Base-by-base conservation (phyloP, 148 eudicot species). In the Hydrangea macrophylla region DNA sequence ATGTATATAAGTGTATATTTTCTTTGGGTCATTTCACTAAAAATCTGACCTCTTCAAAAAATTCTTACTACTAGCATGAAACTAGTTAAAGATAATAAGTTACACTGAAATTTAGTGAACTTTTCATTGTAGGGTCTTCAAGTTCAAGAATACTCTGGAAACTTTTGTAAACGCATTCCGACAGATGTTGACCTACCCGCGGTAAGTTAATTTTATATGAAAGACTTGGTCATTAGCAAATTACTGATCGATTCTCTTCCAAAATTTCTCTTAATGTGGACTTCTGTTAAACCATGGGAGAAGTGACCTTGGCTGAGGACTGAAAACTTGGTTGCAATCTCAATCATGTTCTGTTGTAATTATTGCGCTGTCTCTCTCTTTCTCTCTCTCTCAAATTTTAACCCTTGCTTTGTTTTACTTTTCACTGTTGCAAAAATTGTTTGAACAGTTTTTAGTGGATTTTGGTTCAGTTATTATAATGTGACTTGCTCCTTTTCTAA, bases 171-270 rank as follows among this genome's bases (percentile, higher is more conserved):
- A 77, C 97, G 99, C 67, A 91, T 91, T 66, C 97, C 99, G 58
- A 94, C 99, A 6, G 99, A 94, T 76, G 97, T 94, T 56, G 99
- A 94, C 75, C 91, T 94, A 67, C 97, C 99, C 44, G 88, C 91
- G 73, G 99, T 94, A 64, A 73, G 88, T 85, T 58, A 55, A 65
- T 67, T 44, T 70, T 66, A 55, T 31, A 42, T 25, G 50, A 40
- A 27, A 26, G 36, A 32, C 35, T 60, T 67, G 59, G 35, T 68
- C 35, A 51, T 60, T 55, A 60, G 18, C 24, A 6, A 9, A 28
- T 12, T 36, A 27, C 55, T 15, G 36, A 55, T 9, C 25, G 20
- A 36, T 55, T 5, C 53, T 24, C 11, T 60, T 60, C 18, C 9
- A 7, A 0, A 7, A 32, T 0, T 10, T 60, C 40, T 48, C 33